Evolutionary conservation across 768 basidiomycete genomes (phyloP), one percentile per base, ranked within the genome.

Genomic region (Grammothele lineata): DNA sequence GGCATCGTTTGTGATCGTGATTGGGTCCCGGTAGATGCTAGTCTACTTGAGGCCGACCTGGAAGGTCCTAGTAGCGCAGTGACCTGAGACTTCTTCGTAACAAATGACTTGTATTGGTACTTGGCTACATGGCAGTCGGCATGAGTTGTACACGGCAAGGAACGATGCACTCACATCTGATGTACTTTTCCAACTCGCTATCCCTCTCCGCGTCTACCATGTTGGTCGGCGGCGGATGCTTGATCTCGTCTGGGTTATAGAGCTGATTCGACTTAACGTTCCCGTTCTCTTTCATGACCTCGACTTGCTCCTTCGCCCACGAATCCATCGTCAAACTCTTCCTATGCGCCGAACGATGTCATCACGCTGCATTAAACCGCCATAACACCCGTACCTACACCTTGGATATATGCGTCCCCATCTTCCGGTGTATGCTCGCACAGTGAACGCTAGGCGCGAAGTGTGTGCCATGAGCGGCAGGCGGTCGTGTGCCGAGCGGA

Each of bases 341-440:
- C 51, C 92, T 95, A 50, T 27, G 39, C n/a, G n/a, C n/a, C n/a
- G 17, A 15, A 47, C 17, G 14, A 44, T 18, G 23, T 47, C 32
- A 47, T 41, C 11, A 27, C 35, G 35, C 24, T n/a, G 26, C n/a
- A 26, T 30, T 42, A 38, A 44, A 37, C 22, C 27, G n/a, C 22
- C 37, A 27, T 39, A 47, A n/a, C 22, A 73, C 79, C 62, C 48
- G n/a, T 24, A 73, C 80, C 62, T 73, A 93, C 91, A 97, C 89
- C 80, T 96, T 93, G 0, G 87, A 81, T 55, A 92, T 74, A 63
- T 97, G 94, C 4, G 91, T 94, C 2, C 94, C 94, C 48, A 97
- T 84, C 72, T 94, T 95, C 43, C 94, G 78, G 70, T 97, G 94
- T 41, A 95, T 81, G 48, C 87, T 86, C 14, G 94, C 94, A 62